Evolutionary conservation across 106 monocot species (phyloP), one percentile per base, ranked within the genome.

Genomic region (Agapanthus africanus): DNA sequence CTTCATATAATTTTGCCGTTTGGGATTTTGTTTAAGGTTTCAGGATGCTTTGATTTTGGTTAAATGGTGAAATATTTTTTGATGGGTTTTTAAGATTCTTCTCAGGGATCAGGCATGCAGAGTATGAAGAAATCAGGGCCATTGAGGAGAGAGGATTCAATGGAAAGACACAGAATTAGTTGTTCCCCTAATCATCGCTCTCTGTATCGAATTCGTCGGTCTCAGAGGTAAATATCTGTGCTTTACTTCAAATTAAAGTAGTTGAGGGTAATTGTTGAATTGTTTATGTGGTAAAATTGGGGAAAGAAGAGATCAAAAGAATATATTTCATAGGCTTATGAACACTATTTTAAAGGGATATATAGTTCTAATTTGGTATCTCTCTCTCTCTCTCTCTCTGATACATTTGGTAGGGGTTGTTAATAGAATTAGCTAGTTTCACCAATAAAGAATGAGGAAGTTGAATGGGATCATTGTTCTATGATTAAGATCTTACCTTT

Each of bases 341-440:
- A 26, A 27, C 54, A 36, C 19, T 63, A 19, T 19, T 3, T 36
- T 38, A n/a, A 40, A 11, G 40, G 65, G 21, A 0, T 8, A 25
- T 56, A 40, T 40, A 40, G 4, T 65, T 37, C 3, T 38, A 9
- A 65, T 40, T 41, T 27, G 42, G 42, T 10, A 40, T n/a, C 6
- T 44, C 13, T 2, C 4, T 41, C 1, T 16, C 22, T 66, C 15
- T 41, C 19, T 6, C 19, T 42, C 30, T 66, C 30, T 66, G 23
- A 66, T 27, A 41, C 28, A 26, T 66, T 66, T 66, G 66, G 66
- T 66, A 14, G 42, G 42, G 16, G 66, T 42, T 26, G 66, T 66
- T 66, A 44, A 41, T 16, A 40, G 42, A 66, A 66, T 66, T n/a
- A n/a, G n/a, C 42, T 66, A 15, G 27, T 11, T 31, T 41, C n/a